Evolutionary conservation across 352 stramenopile genomes (phyloP).

Genomic region (Globisporangium irregulare): DNA sequence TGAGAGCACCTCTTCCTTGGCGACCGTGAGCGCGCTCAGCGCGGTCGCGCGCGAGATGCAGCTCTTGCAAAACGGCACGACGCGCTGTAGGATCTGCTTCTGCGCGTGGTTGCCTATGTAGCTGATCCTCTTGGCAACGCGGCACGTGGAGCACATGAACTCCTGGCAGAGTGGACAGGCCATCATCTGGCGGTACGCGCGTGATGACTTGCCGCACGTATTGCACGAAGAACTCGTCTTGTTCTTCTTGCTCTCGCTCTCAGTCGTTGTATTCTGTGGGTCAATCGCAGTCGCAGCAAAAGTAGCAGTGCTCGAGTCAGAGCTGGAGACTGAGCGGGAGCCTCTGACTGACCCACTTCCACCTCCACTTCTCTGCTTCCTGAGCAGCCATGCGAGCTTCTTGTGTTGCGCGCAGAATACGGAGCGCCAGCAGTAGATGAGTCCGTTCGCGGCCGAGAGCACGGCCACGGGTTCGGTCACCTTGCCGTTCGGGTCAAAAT

Average conservation of each 20-base stretch:
- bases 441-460: conserved; percentile 19
- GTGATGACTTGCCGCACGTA: conserved; percentile 8
- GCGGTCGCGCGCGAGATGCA: conserved; percentile 7
- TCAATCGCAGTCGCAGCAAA: not conserved
- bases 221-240: not conserved
- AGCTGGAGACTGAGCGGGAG: not conserved
- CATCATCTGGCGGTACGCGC: conserved; percentile 5
- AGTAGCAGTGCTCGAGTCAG: not conserved
- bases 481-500: conserved; percentile 35
- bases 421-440: conserved; percentile 29
- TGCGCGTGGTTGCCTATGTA: conserved; percentile 1
- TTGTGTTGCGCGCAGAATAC: conserved; percentile 32
- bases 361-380: not conserved
- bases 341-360: not conserved
- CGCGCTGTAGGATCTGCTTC: conserved; percentile 9
- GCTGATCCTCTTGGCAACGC: conserved; percentile 14
- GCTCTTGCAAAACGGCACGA: conserved; percentile 8
- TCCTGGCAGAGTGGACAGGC: conserved; percentile 4
- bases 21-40: conserved; percentile 1
- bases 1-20: conserved; percentile 9
- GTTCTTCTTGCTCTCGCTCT: not conserved
- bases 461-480: conserved; percentile 29
- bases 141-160: conserved; percentile 14
- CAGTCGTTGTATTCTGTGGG: not conserved
- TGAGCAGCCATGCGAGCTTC: conserved; percentile 21